Conservation (phyloP, 495 filamentous ascomycete species). For the Ascobolus immersus region DNA sequence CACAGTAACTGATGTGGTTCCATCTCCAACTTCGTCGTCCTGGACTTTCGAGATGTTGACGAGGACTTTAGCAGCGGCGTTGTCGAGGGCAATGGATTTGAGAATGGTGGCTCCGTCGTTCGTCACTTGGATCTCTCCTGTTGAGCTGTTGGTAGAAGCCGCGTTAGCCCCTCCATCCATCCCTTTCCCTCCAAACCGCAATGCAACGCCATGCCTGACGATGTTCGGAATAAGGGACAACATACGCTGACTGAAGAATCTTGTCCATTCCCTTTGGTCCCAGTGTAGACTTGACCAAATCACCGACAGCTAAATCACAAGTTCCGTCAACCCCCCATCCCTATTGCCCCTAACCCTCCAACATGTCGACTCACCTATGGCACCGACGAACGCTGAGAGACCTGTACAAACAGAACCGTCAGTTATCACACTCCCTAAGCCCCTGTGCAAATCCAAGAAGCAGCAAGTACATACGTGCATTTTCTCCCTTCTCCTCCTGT, state of each 20-base stretch:
- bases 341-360: neutral
- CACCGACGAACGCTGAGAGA: slow-evolving; percentile 82
- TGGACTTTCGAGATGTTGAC: slow-evolving; percentile 99
- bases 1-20: slow-evolving; percentile 77
- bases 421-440: slow-evolving; percentile 2
- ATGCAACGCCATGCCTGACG: too few relatives aligned
- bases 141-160: slow-evolving; percentile 34
- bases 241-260: slow-evolving; percentile 89
- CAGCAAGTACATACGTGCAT: slow-evolving; percentile 42
- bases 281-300: slow-evolving; percentile 86
- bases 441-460: neutral
- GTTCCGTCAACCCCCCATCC: neutral
- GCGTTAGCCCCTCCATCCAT: slow-evolving; percentile 12
- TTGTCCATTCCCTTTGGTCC: slow-evolving; percentile 99
- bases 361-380: slow-evolving; percentile 30
- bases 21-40: slow-evolving; percentile 94
- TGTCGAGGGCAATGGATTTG: slow-evolving; percentile 96
- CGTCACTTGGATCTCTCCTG: slow-evolving; percentile 88
- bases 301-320: slow-evolving; percentile 45
- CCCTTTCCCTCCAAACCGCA: too few relatives aligned
- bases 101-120: slow-evolving; percentile 97
- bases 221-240: slow-evolving; percentile 11
- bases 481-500: slow-evolving; percentile 94
- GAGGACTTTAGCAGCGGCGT: slow-evolving; percentile 86
- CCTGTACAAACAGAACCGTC: slow-evolving; percentile 8